Evolutionary conservation across 768 basidiomycete species (phyloP).

Genomic region (Trametes elegans): DNA sequence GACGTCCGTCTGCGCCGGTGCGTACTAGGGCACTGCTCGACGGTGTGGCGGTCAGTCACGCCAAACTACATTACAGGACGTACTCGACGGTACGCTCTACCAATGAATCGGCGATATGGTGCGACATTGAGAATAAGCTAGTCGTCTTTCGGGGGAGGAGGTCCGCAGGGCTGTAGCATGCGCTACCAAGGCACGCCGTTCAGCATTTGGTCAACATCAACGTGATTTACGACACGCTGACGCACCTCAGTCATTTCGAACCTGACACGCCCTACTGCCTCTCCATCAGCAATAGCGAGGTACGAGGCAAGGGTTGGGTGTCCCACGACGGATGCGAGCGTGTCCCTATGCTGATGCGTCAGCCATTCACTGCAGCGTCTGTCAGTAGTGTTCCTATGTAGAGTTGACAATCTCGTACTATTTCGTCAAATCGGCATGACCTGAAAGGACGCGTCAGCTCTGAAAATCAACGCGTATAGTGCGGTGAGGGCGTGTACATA

Average conservation of each 20-base stretch:
- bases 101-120: neutral
- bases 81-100: neutral
- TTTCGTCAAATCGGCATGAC: slow-evolving; percentile 95
- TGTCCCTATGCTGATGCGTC: slow-evolving; percentile 96
- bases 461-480: neutral
- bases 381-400: slow-evolving; percentile 9
- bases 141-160: slow-evolving; percentile 87
- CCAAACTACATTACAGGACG: slow-evolving; percentile 6
- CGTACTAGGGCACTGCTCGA: neutral
- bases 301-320: slow-evolving; percentile 86
- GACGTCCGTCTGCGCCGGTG: neutral
- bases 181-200: slow-evolving; percentile 45
- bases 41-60: neutral
- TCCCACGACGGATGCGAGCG: slow-evolving; percentile 88
- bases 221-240: neutral
- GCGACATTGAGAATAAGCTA: slow-evolving; percentile 31
- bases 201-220: neutral
- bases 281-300: slow-evolving; percentile 91
- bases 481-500: slow-evolving; percentile 39
- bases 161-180: slow-evolving; percentile 94
- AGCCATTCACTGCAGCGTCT: slow-evolving; percentile 79
- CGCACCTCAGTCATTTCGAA: slow-evolving; percentile 96
- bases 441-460: slow-evolving; percentile 35
- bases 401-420: slow-evolving; percentile 56
- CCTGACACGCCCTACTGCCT: slow-evolving; percentile 81